Evolutionary conservation across 2,329 filamentous ascomycete genomes (phyloP), one percentile per base, ranked within the genome.

Genomic region (Pseudocercospora eumusae): DNA sequence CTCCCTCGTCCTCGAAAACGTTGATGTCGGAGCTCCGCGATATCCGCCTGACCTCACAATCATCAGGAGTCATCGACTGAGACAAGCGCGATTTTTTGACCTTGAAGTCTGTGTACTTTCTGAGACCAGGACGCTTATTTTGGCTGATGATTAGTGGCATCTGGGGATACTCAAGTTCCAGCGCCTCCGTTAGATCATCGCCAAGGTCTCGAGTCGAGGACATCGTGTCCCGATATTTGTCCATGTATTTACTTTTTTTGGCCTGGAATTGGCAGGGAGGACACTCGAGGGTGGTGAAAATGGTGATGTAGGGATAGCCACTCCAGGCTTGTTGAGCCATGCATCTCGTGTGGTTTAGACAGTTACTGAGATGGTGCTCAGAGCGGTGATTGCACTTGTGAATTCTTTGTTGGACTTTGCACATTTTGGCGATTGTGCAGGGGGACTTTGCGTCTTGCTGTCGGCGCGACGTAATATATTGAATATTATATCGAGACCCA

Each of bases 341-440:
- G 28, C 50, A 54, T 20, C 7, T 5, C 4, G n/a, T n/a, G 50
- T 23, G 50, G 31, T 54, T 54, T 9, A 20, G 27, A 21, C 50
- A 54, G 10, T 54, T 54, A 28, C 50, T 54, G 28, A 54, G 27
- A 10, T 36, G 50, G 28, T 31, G 27, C 28, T 54, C 50, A 6
- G 50, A 23, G 50, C n/a, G 20, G 28, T 54, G 50, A 11, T 20
- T 23, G 50, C 50, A 54, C n/a, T 27, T 54, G 50, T 20, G 36
- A 15, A 54, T 36, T 8, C 15, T n/a, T 36, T 31, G n/a, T 25
- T 54, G 50, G n/a, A 54, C n/a, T 54, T 54, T 54, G 50, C 50
- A 54, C 50, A 54, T 54, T 33, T 54, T 54, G 47, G 9, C 23
- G 47, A 36, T 4, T n/a, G 47, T 50, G 47, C 7, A 23, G 23